phyloP scores from a whole-genome alignment of 2,329 filamentous ascomycete genomes.

The Verticillium nubilum region DNA sequence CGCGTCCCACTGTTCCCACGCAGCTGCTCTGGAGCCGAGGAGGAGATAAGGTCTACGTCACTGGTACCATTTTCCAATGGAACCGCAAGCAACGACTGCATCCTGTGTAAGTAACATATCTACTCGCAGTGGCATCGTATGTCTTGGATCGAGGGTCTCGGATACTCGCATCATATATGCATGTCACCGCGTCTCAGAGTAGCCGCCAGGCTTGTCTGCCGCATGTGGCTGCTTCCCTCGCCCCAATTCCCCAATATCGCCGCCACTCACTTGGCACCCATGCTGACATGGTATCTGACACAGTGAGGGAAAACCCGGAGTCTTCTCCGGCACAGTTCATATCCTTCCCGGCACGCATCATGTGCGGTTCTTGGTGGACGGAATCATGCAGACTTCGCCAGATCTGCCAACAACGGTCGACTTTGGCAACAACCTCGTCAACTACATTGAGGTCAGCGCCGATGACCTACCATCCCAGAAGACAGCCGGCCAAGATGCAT shows the following conservation, averaged over 20 bases:
- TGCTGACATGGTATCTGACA: neutral
- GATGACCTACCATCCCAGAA: conserved; percentile 54
- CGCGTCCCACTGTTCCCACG: conserved; percentile 75
- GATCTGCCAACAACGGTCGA: conserved; percentile 91
- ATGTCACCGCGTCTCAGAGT: neutral
- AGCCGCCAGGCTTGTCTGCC: no score
- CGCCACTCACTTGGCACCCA: neutral
- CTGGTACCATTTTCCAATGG: conserved; percentile 96
- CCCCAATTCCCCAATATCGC: no score
- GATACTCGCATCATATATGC: conserved; percentile 12
- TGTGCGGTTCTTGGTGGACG: conserved; percentile 92
- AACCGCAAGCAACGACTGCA: conserved; percentile 87
- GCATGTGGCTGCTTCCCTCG: no score
- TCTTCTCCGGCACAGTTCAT: conserved; percentile 72
- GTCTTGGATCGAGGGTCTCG: conserved; percentile 3
- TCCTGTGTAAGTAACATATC: conserved; percentile 62
- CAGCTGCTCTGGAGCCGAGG: conserved; percentile 77
- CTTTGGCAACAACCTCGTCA: conserved; percentile 95
- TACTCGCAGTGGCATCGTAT: neutral
- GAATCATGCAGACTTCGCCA: conserved; percentile 83
- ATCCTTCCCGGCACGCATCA: conserved; percentile 93
- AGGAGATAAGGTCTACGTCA: conserved; percentile 91
- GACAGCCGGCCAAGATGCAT: conserved; percentile 17
- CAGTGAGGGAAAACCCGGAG: conserved; percentile 52
- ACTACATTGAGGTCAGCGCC: conserved; percentile 90